phyloP scores from a whole-genome alignment of 768 basidiomycete species.

The Porphyrellus cyaneotinctus region DNA sequence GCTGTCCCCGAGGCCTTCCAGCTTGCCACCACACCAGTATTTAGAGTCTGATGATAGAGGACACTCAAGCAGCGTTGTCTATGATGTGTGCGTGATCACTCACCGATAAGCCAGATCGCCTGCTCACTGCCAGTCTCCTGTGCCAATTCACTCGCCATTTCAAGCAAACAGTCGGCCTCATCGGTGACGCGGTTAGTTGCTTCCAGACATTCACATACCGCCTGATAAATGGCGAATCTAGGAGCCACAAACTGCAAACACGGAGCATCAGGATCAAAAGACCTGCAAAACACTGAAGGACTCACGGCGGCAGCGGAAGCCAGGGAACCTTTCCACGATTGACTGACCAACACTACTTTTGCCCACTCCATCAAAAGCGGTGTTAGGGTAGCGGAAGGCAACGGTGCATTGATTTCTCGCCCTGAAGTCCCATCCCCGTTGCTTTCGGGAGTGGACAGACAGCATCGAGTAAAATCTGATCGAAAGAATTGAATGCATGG shows the following conservation, averaged over 20 bases:
- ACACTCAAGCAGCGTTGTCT: no score
- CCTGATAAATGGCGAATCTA: neutral
- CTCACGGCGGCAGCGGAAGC: neutral
- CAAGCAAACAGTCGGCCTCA: neutral
- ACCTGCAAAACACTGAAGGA: neutral
- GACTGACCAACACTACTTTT: neutral
- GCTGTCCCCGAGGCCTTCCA: neutral
- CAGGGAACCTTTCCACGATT: neutral
- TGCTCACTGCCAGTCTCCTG: neutral
- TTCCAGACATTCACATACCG: neutral
- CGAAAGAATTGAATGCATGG: neutral
- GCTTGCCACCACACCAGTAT: neutral
- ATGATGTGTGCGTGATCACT: neutral
- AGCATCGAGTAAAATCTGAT: neutral
- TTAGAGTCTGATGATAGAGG: neutral
- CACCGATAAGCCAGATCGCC: neutral
- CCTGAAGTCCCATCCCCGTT: neutral
- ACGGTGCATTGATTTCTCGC: neutral
- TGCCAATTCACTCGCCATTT: neutral
- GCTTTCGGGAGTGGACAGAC: neutral
- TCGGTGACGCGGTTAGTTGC: neutral
- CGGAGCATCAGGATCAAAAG: neutral
- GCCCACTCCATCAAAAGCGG: neutral
- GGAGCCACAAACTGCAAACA: neutral
- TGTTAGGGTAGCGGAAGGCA: neutral